Evolutionary conservation across 2,329 filamentous ascomycete genomes (phyloP).

Genomic region (Aspergillus sp.): DNA sequence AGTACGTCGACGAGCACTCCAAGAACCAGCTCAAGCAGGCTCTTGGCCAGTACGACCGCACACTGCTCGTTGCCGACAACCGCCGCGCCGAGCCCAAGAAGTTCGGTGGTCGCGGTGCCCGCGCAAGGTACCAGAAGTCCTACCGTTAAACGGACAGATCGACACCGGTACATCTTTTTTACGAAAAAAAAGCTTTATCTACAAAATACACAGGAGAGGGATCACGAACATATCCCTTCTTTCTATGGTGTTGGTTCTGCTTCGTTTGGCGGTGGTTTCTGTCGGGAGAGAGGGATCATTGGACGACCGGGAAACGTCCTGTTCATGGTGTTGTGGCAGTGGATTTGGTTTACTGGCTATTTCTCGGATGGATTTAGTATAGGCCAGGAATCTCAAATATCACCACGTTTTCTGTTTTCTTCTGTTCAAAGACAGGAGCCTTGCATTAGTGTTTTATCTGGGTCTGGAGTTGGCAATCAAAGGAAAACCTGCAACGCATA

Average conservation of each 20-base stretch:
- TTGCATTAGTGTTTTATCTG: not conserved
- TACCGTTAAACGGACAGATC: slow-evolving; percentile 69
- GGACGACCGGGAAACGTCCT: slow-evolving; percentile 11
- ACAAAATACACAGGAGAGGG: slow-evolving; percentile 2
- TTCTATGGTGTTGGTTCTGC: slow-evolving; percentile 6
- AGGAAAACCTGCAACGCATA: not conserved
- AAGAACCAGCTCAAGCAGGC: slow-evolving; percentile 99
- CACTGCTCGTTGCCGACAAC: slow-evolving; percentile 98
- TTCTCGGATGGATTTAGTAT: slow-evolving; percentile 23
- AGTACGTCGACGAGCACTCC: slow-evolving; percentile 99
- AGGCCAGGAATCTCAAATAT: slow-evolving; percentile 26
- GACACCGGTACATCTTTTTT: slow-evolving; percentile 1
- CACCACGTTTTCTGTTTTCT: slow-evolving; percentile 20
- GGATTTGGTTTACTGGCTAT: slow-evolving; percentile 20
- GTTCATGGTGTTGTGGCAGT: slow-evolving; percentile 17
- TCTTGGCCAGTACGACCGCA: slow-evolving; percentile 91
- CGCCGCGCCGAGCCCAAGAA: slow-evolving; percentile 99
- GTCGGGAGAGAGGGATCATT: slow-evolving; percentile 2
- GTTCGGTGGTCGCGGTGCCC: slow-evolving; percentile 74
- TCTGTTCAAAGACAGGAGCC: not conserved
- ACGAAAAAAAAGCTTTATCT: slow-evolving; percentile 7
- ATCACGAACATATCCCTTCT: too few relatives aligned
- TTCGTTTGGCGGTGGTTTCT: slow-evolving; percentile 1
- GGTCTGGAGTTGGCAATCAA: not conserved
- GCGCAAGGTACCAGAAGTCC: slow-evolving; percentile 97